Base-by-base conservation (phyloP, 768 basidiomycete species). In the Xerocomus brunneocitrinus region DNA sequence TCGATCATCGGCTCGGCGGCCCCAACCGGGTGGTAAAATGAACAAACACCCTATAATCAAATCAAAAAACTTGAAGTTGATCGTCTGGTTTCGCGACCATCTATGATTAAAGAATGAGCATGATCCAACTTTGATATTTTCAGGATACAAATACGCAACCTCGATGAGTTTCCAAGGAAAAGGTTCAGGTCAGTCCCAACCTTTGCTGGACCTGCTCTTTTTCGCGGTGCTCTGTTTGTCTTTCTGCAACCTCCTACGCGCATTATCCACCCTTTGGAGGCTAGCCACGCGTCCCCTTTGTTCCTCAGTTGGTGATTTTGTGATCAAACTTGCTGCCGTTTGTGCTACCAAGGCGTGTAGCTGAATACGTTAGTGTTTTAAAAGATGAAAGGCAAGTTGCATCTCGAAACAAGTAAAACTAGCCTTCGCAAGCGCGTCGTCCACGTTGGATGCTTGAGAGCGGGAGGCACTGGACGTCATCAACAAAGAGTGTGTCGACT, bases 381-480 rank as follows among this genome's bases (percentile, higher is more conserved):
- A 12, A 8, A n/a, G 19, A 40, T 13, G 5, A 47, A 31, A 27
- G 8, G 12, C 24, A 47, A 4, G 46, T 48, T 34, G n/a, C 24
- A 47, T 36, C 0, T 8, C 9, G 8, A 25, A 19, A 4, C 24
- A 13, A 34, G 2, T 13, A 13, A 42, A 19, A 45, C 52, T 14
- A 40, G 82, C 89, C 76, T 89, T 91, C 5, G 70, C 58, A 38
- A 91, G 72, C 57, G 84, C 86, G 52, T 91, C 87, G 9, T 85
- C 80, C 16, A 89, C 69, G 57, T 91, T 92, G 61, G 84, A 81
- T 2, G 85, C 71, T 62, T 92, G 90, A 9, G 89, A 89, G n/a
- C 90, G 85, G 56, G 82, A 78, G 2, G 76, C 69, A 1, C 78
- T 84, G 0, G 88, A 90, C 7, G 85, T 84, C 51, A 91, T 74